Base-by-base conservation (phyloP, 306 rosid genomes). In the Quercus robur region DNA sequence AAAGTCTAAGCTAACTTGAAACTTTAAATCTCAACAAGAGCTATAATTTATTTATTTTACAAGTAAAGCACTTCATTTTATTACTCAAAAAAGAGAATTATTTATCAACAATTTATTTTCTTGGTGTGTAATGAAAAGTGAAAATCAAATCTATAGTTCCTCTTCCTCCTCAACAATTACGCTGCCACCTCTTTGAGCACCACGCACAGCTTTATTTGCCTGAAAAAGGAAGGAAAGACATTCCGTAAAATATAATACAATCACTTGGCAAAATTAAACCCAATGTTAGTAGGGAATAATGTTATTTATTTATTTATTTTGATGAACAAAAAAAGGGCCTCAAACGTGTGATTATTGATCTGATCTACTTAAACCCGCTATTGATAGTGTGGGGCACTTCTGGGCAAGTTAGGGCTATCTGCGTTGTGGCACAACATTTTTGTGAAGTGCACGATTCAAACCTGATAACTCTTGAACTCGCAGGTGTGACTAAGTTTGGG, bases 191-290 rank as follows among this genome's bases (percentile, higher is more conserved):
- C 46, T 41, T 41, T 77, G 81, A 51, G 81, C 79, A 25, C 26
- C 19, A 10, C 79, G 70, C 30, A 70, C 70, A 20, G 88, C 86
- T 80, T 82, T 86, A 71, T 66, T 82, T 71, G 91, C 91, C 90
- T 85, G 87, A 77, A 85, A 73, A 41, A 25, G 55, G 56, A 70
- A 31, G 77, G 77, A 38, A 62, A 23, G 26, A 59, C 68, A 58
- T 62, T 69, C 74, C 5, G 64, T 80, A 41, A 73, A 59, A 10
- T 44, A 25, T 6, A 6, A 41, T 17, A 41, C 46, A 41, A 7
- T 33, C 2, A 31, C 21, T 49, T 38, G 14, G 35, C 26, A 68
- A 25, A 21, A 25, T 23, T 10, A 12, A 61, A 61, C 31, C 10
- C 44, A 64, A 26, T 14, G 3, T 31, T 64, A 3, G 21, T 30